Base-by-base conservation (phyloP, 257 asterid species). In the Coffea canephora region DNA sequence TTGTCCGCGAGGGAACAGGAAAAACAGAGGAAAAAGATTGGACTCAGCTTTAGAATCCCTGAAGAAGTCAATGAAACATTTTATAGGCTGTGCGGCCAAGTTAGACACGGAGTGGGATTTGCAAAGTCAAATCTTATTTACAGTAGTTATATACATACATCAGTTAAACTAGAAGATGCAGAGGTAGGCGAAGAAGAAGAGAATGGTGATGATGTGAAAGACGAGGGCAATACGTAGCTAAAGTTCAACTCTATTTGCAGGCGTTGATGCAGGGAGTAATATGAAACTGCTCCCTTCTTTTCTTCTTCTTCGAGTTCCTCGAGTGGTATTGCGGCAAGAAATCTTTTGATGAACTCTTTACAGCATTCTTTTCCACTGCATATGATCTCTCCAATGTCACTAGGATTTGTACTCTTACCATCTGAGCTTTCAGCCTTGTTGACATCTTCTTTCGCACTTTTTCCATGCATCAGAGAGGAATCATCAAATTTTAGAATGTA, bases 181-280 rank as follows among this genome's bases (percentile, higher is more conserved):
- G 88, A 84, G 73, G 82, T 80, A 62, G 87, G 67, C 65, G 85
- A 84, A 79, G 93, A 76, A 78, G 93, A 77, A 77, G 93, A 91
- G 70, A 91, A 79, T 19, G 91, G 92, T 52, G 96, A 89, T 5
- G 95, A 89, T 12, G 84, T 73, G 9, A 69, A 76, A 31, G 97
- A 90, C 31, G 91, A 86, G 27, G 78, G 71, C 23, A 82, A 48
- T 36, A 80, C 75, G 71, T 81, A 79, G 82, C 87, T 85, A 54
- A 69, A 91, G 86, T 87, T 92, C 82, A 92, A 89, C 85, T 92
- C 97, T 79, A 92, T 92, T 85, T 92, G 96, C 89, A 92, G 80
- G 49, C 91, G 80, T 8, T 85, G 91, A 78, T 89, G 94, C 74
- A 91, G 85, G 9, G 89, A 84, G 64, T 82, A 86, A 81, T 86